These are phyloP conservation scores for Lolium rigidum DNA, from an alignment of 176 grass and related monocot genomes.

Conservation along the genomic window DNA sequence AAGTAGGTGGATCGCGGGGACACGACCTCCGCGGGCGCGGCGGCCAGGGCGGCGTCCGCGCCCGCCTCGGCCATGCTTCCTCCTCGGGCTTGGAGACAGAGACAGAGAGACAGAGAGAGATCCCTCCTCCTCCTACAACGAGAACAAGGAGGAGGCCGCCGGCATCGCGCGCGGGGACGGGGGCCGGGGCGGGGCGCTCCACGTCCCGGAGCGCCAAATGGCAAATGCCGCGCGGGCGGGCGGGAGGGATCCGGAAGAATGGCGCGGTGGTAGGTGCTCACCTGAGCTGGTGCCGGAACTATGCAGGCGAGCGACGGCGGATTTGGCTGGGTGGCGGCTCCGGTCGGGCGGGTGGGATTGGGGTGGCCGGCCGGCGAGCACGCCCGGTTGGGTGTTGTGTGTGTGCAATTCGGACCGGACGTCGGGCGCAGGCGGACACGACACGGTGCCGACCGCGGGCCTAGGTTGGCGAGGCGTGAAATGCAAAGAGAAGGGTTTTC, in stretches of 20 bases:
- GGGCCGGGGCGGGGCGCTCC: not conserved
- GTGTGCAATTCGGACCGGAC: too few relatives aligned
- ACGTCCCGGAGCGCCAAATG: not conserved
- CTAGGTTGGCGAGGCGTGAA: not conserved
- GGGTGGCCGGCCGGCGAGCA: not conserved
- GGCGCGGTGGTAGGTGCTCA: conserved; percentile 18
- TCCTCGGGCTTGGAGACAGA: not conserved
- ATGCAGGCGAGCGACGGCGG: not conserved
- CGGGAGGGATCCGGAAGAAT: conserved; percentile 6
- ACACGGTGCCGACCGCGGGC: not conserved
- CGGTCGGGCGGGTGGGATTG: conserved; percentile 12
- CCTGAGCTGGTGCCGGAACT: conserved; percentile 20
- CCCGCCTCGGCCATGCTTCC: conserved; percentile 50
- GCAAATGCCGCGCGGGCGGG: conserved; percentile 5
- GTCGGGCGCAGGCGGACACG: not conserved
- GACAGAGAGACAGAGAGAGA: not conserved
- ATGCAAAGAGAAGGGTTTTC: conserved; percentile 8
- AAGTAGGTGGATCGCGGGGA: conserved; percentile 68
- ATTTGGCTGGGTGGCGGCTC: conserved; percentile 44
- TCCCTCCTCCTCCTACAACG: not conserved
- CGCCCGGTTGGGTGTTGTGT: not conserved
- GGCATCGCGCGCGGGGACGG: conserved; percentile 41
- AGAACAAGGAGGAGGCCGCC: conserved; percentile 4
- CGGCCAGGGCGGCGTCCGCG: conserved; percentile 19
- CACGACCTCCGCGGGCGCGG: conserved; percentile 36